Evolutionary conservation across 2,329 filamentous ascomycete species (phyloP).

Genomic region (Coleophoma cylindrospora): DNA sequence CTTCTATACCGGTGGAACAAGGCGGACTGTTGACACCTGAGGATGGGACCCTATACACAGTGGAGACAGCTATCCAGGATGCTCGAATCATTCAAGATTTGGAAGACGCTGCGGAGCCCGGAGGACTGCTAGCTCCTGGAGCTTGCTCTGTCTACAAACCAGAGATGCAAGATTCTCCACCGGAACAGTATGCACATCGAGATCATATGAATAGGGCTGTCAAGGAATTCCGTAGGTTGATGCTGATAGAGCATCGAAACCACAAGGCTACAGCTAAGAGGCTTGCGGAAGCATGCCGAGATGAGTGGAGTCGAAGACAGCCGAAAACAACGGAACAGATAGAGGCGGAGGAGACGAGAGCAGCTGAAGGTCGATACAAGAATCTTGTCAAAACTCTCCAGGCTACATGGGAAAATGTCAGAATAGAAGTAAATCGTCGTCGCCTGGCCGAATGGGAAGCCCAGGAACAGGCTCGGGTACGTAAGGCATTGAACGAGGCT

Average conservation of each 20-base stretch:
- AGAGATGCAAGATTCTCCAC: conserved; percentile 62
- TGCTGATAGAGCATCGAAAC: conserved; percentile 71
- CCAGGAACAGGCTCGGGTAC: conserved; percentile 58
- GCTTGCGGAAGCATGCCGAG: conserved; percentile 71
- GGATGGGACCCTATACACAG: conserved; percentile 51
- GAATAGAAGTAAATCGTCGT: conserved; percentile 52
- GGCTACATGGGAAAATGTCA: conserved; percentile 62
- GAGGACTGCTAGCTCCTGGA: conserved; percentile 67
- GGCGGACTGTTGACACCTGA: conserved; percentile 51
- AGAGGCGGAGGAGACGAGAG: conserved; percentile 68
- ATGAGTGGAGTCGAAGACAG: conserved; percentile 69
- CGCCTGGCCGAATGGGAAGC: conserved; percentile 59
- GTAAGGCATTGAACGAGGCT: conserved; percentile 67
- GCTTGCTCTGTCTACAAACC: conserved; percentile 69
- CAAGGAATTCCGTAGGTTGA: conserved; percentile 72
- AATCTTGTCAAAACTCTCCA: conserved; percentile 56
- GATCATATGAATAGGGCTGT: conserved; percentile 82
- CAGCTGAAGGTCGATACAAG: conserved; percentile 65
- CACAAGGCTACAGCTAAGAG: conserved; percentile 76
- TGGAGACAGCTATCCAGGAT: conserved; percentile 61
- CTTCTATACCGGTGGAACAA: conserved; percentile 48
- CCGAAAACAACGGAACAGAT: conserved; percentile 77
- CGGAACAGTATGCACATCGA: conserved; percentile 76
- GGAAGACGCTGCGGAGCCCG: conserved; percentile 67
- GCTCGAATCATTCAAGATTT: conserved; percentile 65